Conservation (phyloP, 257 asterid genomes). For the Nicotiana tomentosiformis region DNA sequence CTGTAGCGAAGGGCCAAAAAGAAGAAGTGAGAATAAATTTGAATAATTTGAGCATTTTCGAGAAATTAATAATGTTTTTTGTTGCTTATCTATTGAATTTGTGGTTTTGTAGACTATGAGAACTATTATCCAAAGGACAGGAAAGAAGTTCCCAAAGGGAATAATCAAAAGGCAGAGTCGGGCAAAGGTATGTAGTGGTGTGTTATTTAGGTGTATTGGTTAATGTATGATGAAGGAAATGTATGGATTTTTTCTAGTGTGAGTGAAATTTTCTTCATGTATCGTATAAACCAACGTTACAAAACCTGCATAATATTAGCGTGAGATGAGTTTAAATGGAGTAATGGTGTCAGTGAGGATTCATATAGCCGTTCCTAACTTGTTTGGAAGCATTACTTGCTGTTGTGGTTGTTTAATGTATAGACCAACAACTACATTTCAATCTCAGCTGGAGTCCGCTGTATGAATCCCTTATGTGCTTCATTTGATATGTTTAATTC, state of each 20-base stretch:
- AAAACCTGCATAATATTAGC: no score
- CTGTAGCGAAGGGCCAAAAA: constrained; percentile 54
- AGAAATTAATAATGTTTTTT: not conserved
- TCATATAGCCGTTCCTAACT: no score
- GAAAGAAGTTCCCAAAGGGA: constrained; percentile 48
- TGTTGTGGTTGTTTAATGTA: not conserved
- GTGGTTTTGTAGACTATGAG: constrained; percentile 51
- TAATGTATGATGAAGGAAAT: not conserved
- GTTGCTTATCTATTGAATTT: constrained; percentile 4
- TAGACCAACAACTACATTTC: not conserved
- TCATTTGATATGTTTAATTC: not conserved
- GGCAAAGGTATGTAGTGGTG: constrained; percentile 39
- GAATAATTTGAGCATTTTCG: not conserved
- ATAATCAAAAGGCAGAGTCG: constrained; percentile 36
- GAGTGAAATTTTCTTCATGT: not conserved
- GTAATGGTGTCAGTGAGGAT: no score
- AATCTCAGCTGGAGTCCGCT: not conserved
- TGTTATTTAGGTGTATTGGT: not conserved
- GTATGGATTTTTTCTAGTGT: not conserved
- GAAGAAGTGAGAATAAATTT: constrained; percentile 33
- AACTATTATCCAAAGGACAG: constrained; percentile 53
- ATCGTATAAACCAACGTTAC: not conserved
- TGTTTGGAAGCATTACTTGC: no score
- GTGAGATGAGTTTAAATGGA: no score
- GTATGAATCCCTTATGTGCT: not conserved